Conservation (phyloP, 257 asterid genomes). For the Solanum medicagineum region DNA sequence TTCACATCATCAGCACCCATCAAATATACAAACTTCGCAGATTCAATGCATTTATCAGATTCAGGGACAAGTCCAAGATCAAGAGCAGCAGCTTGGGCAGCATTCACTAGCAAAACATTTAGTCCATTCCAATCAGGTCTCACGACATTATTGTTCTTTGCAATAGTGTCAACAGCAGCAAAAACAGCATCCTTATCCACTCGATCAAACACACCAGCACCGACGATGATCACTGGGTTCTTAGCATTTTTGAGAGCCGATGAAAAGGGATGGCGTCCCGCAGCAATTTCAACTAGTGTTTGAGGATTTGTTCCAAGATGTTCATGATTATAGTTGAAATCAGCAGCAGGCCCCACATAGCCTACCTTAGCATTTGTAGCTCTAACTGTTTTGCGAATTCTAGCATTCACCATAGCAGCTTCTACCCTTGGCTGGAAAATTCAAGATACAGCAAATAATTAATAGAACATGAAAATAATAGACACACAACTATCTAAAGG, state of each 20-base stretch:
- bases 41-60: slow-evolving; percentile 55
- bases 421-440: slow-evolving; percentile 82
- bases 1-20: slow-evolving; percentile 93
- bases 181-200: slow-evolving; percentile 75
- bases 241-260: slow-evolving; percentile 61
- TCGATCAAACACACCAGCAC: slow-evolving; percentile 74
- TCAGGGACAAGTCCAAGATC: slow-evolving; percentile 95
- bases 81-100: slow-evolving; percentile 96
- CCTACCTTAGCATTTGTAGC: slow-evolving; percentile 88
- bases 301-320: slow-evolving; percentile 85
- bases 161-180: slow-evolving; percentile 53
- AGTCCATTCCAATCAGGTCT: slow-evolving; percentile 87
- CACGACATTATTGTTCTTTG: slow-evolving; percentile 51
- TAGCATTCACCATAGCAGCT: slow-evolving; percentile 98
- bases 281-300: slow-evolving; percentile 59
- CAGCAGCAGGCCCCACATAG: slow-evolving; percentile 73
- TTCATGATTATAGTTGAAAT: slow-evolving; percentile 80
- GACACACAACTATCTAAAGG: neutral
- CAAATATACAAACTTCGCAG: slow-evolving; percentile 72
- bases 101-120: slow-evolving; percentile 66
- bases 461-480: neutral
- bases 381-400: slow-evolving; percentile 75
- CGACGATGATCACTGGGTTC: slow-evolving; percentile 75
- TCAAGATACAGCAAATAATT: neutral
- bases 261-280: slow-evolving; percentile 69